Evolutionary conservation across 2,329 filamentous ascomycete genomes (phyloP).

Genomic region (Diaporthe velutina): DNA sequence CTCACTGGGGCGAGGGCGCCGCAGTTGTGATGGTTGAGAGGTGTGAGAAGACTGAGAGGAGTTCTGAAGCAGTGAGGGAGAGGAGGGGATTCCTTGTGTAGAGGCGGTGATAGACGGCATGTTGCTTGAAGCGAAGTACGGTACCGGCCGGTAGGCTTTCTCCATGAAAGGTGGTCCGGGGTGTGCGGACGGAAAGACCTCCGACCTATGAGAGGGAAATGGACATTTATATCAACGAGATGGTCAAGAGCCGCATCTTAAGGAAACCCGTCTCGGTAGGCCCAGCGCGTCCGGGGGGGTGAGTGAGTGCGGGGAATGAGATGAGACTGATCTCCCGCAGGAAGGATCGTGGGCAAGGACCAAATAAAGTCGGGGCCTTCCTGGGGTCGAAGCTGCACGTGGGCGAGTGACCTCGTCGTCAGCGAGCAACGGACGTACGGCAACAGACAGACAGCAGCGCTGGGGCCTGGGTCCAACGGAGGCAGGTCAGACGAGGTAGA

Average conservation of each 20-base stretch:
- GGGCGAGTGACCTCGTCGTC: conserved; percentile 39
- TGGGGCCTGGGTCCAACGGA: conserved; percentile 35
- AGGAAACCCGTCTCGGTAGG: conserved; percentile 38
- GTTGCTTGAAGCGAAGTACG: conserved; percentile 42
- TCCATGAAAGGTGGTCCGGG: conserved; percentile 39
- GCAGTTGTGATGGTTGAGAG: conserved; percentile 52
- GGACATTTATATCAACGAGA: conserved; percentile 40
- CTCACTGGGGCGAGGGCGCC: conserved; percentile 59
- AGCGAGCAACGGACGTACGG: conserved; percentile 31
- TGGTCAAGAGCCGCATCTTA: conserved; percentile 48
- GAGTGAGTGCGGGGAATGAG: conserved; percentile 45
- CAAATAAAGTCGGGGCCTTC: conserved; percentile 38
- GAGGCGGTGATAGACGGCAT: conserved; percentile 48
- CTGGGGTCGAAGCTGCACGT: conserved; percentile 40
- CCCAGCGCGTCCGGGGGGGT: conserved; percentile 36
- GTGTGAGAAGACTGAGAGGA: conserved; percentile 59
- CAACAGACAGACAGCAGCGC: conserved; percentile 34
- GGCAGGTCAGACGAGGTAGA: conserved; percentile 43
- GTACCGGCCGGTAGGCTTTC: conserved; percentile 37
- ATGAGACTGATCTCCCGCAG: conserved; percentile 41
- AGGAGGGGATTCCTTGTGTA: conserved; percentile 47
- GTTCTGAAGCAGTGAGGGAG: conserved; percentile 49
- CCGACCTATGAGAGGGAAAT: conserved; percentile 37
- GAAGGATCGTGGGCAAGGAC: conserved; percentile 39
- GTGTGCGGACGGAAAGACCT: conserved; percentile 39